Evolutionary conservation across 768 basidiomycete species (phyloP), one percentile per base, ranked within the genome.

Genomic region (Amanita muscaria): DNA sequence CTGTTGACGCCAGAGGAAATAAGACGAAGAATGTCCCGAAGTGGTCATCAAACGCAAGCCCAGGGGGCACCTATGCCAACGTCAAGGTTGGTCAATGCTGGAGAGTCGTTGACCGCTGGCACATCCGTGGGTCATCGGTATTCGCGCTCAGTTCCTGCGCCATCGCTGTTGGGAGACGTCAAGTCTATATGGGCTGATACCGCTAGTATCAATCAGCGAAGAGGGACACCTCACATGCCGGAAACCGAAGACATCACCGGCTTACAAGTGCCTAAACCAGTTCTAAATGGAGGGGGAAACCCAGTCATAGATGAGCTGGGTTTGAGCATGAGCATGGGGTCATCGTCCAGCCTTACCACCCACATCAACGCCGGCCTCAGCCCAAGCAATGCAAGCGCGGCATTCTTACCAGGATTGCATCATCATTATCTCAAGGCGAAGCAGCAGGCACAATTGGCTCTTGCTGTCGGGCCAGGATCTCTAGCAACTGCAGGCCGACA

Each of bases 1-100:
- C 70, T 98, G 5, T 68, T 98, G 37, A 94, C 92, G 0, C 88
- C 88, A 0, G 84, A 83, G 53, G 94, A 97, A 64, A 74, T 83
- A 51, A 83, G 77, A 24, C 70, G 93, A 24, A 69, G 91, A 34
- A 81, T 89, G 75, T 86, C 83, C 23, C 73, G 88, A 40, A 80
- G 79, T n/a, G 71, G 69, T 21, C 65, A 44, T 10, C 43, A 44
- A 30, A 31, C 19, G 15, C 42, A 34, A 19, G 33, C n/a, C 10
- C 33, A 21, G 10, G 43, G 43, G 16, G 31, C 31, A 2, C 43
- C 35, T n/a, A 29, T 37, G 5, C 43, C 33, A 14, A 53, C 54
- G 3, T 39, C 47, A 39, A 36, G 33, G 19, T 19, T 29, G 5
- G 24, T 37, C 18, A 23, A 32, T 51, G 23, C 45, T 6, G 42